Percentiles rank a stretch among this genome's conserved stretches.
Conservation (phyloP, 108 stramenopile genomes). For the Seminavis robusta region DNA sequence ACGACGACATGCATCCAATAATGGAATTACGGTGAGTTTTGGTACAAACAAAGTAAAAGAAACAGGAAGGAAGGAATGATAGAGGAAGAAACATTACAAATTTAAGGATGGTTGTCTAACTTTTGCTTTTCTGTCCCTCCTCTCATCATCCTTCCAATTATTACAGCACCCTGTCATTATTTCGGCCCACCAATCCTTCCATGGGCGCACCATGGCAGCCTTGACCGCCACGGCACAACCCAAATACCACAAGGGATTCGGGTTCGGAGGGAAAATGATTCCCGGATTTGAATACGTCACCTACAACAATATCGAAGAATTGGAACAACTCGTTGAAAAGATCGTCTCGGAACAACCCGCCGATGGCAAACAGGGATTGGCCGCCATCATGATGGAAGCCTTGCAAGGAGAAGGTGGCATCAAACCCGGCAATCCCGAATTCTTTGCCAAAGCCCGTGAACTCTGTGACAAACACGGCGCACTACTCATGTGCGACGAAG, state of each 20-base stretch:
- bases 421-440: conserved; percentile 76
- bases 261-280: conserved; percentile 83
- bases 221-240: conserved; percentile 95
- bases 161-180: conserved; percentile 88
- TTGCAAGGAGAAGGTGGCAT: conserved; percentile 98
- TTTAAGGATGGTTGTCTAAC: no score
- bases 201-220: conserved; percentile 94
- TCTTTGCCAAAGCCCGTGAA: conserved; percentile 74
- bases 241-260: conserved; percentile 94
- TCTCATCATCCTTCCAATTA: no score
- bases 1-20: conserved; percentile 77
- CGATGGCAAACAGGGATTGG: conserved; percentile 74
- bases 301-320: conserved; percentile 86
- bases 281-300: conserved; percentile 84
- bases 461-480: conserved; percentile 86
- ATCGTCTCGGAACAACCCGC: conserved; percentile 64
- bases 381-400: conserved; percentile 95
- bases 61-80: not conserved
- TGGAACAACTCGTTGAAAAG: conserved; percentile 68
- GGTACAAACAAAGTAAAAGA: not conserved
- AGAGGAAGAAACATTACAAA: no score
- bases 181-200: conserved; percentile 90
- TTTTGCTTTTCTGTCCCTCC: conserved; percentile 1
- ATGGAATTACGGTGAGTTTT: conserved; percentile 68
- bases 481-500: conserved; percentile 94